Evolutionary conservation across 2,329 filamentous ascomycete genomes (phyloP), one percentile per base, ranked within the genome.

Genomic region (Fusarium marasasianum): DNA sequence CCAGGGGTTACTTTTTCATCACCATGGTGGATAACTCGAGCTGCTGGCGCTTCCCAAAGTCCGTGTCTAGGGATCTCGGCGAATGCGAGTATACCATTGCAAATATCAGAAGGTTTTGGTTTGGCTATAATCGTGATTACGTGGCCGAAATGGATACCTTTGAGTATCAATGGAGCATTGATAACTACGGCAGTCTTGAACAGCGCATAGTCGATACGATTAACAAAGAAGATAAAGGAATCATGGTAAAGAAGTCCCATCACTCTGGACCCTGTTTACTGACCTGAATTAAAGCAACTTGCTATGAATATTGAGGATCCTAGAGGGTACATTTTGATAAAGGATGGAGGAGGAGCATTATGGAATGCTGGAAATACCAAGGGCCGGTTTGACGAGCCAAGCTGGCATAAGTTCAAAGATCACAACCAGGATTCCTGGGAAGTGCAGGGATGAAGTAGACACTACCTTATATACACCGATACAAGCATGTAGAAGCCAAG

Each of bases 141-240:
- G 33, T 53, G 48, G 33, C 2, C 0, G 48, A 53, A 4, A 20
- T 24, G 18, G 2, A 20, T 4, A 9, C 8, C 10, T 1, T 4
- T 13, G 31, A 48, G 22, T 48, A 48, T 31, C 1, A 7, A 13
- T 47, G 13, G 12, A 22, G 5, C 6, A 22, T 31, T 6, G 8
- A 22, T 8, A 48, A 22, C 22, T 48, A 48, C 29, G 45, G 29
- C 3, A 5, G n/a, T 5, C 48, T 37, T 20, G 31, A 37, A 37
- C 0, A 9, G 0, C 31, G 3, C 5, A 6, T 26, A 3, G 1
- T 8, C n/a, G 8, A 51, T 37, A 3, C 8, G 4, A 3, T 24
- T 1, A 3, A 15, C 33, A 6, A 26, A 6, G 15, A 24, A 53
- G 17, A 18, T 4, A 2, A 1, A 20, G 9, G 11, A 26, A 26